Percentiles rank a stretch among this genome's conserved stretches.
Evolutionary conservation across 306 rosid genomes (phyloP).

Genomic region (Prunus davidiana): DNA sequence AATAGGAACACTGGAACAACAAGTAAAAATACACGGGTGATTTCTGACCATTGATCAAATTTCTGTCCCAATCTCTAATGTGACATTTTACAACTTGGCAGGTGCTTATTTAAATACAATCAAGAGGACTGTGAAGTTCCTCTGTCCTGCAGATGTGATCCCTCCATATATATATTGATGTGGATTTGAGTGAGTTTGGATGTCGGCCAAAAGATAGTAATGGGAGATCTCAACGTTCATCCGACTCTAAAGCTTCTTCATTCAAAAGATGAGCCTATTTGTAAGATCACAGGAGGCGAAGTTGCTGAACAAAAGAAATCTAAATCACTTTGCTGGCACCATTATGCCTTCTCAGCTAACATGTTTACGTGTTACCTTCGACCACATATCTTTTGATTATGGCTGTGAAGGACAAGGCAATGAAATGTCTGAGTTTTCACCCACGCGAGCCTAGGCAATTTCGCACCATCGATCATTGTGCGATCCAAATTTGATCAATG

Average conservation of each 20-base stretch:
- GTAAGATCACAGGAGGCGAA: constrained; percentile 79
- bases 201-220: constrained; percentile 69
- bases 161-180: constrained; percentile 80
- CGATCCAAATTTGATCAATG: no score
- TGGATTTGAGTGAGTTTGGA: constrained; percentile 88
- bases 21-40: no score
- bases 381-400: constrained; percentile 1
- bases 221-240: constrained; percentile 86
- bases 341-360: constrained; percentile 35
- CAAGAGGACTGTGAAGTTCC: constrained; percentile 74
- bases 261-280: constrained; percentile 73
- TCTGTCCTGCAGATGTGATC: constrained; percentile 84
- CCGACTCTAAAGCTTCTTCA: constrained; percentile 72
- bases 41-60: no score
- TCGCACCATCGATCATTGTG: no score
- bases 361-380: constrained; percentile 10
- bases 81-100: constrained; percentile 31
- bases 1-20: no score
- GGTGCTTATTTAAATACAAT: constrained; percentile 78
- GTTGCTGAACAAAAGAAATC: constrained; percentile 78
- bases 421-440: constrained; percentile 8
- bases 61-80: no score
- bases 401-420: background rate
- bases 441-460: background rate
- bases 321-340: constrained; percentile 36